These are phyloP conservation scores for Trichoderma asperellum DNA, from an alignment of 2,329 filamentous ascomycete species.

Conservation along the genomic window DNA sequence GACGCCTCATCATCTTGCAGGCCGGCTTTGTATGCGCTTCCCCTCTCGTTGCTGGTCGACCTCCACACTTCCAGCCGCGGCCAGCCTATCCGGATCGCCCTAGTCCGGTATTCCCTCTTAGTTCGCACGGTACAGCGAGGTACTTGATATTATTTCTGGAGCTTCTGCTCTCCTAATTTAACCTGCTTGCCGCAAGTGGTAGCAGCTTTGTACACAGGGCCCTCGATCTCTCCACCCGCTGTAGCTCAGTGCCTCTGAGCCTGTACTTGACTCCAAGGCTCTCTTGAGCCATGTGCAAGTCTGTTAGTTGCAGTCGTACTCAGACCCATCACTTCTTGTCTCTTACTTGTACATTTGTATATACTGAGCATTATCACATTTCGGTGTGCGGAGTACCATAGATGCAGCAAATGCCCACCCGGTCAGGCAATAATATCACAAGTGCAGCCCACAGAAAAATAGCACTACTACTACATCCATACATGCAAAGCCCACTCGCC, in stretches of 20 bases:
- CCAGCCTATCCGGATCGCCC: constrained; percentile 30
- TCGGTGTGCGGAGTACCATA: background rate
- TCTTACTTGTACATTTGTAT: background rate
- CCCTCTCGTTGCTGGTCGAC: constrained; percentile 1
- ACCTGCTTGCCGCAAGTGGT: constrained; percentile 17
- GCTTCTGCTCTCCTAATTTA: constrained; percentile 5
- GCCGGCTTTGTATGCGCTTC: constrained; percentile 13
- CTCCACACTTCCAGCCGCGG: constrained; percentile 28
- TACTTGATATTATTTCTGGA: constrained; percentile 7
- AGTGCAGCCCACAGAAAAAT: background rate
- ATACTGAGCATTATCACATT: background rate
- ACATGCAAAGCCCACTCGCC: constrained; percentile 18
- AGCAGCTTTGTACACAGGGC: background rate
- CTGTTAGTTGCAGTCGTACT: background rate
- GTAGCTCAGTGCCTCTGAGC: background rate
- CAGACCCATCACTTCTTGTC: background rate
- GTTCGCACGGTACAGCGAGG: constrained; percentile 26
- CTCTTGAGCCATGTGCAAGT: background rate
- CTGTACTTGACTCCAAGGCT: background rate
- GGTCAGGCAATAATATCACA: background rate
- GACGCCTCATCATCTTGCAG: constrained; percentile 11
- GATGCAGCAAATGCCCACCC: background rate
- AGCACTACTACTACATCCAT: background rate
- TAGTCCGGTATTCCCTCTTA: constrained; percentile 4
- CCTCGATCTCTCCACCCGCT: background rate